Conservation (phyloP, 192 early-diverging fungal genomes). For the Linnemannia zychae region DNA sequence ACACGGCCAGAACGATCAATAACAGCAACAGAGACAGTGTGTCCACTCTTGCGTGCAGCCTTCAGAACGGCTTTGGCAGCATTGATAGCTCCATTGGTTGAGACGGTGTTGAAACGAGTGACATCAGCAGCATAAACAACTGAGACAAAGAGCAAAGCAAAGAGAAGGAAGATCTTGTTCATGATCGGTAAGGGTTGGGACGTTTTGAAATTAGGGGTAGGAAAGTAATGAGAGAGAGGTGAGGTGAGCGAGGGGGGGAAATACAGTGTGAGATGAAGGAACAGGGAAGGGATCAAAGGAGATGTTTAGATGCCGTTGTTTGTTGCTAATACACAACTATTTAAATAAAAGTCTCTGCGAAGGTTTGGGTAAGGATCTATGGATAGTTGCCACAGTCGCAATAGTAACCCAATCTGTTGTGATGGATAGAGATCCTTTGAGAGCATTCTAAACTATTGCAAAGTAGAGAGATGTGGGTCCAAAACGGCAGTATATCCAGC, state of each 20-base stretch:
- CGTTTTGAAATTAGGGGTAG: slow-evolving; percentile 4
- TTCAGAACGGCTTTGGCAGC: neutral
- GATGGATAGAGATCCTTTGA: too few relatives aligned
- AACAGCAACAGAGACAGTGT: slow-evolving; percentile 3
- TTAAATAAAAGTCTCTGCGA: too few relatives aligned
- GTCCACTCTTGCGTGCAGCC: neutral
- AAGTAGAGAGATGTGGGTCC: too few relatives aligned
- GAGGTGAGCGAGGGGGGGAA: too few relatives aligned
- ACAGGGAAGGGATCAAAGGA: too few relatives aligned
- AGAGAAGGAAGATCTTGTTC: slow-evolving; percentile 7
- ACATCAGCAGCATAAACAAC: neutral
- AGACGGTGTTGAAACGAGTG: neutral
- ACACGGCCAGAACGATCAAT: slow-evolving; percentile 1
- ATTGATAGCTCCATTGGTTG: neutral
- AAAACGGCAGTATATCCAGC: neutral
- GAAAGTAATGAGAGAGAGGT: neutral
- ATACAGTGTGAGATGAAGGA: too few relatives aligned
- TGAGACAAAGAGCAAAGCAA: slow-evolving; percentile 1
- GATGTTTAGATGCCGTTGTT: too few relatives aligned
- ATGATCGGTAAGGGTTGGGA: neutral
- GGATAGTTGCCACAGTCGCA: too few relatives aligned
- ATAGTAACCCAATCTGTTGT: too few relatives aligned
- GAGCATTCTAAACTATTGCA: too few relatives aligned
- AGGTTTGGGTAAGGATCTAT: too few relatives aligned
- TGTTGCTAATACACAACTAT: too few relatives aligned